Conservation (phyloP, 176 grass and related monocot genomes). For the Phyllostachys edulis region DNA sequence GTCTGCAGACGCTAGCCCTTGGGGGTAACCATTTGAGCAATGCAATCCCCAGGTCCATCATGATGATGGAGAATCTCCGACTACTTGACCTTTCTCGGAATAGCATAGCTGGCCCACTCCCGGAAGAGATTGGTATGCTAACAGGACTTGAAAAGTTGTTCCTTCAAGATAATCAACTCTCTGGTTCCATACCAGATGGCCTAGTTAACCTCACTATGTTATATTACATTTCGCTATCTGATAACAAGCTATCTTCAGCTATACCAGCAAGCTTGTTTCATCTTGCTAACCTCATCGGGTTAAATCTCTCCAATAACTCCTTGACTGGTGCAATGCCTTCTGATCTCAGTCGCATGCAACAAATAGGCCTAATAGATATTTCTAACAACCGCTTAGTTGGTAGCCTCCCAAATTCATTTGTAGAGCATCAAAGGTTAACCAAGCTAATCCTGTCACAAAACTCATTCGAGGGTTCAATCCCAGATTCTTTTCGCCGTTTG, state of each 20-base stretch:
- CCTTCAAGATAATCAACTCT: accelerated
- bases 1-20: accelerated
- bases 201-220: not conserved
- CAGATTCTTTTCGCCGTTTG: not conserved
- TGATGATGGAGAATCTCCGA: not conserved
- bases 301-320: not conserved
- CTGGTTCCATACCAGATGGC: not conserved
- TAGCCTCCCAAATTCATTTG: not conserved
- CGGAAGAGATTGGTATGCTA: not conserved
- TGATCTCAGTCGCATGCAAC: not conserved
- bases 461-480: no score
- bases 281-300: not conserved
- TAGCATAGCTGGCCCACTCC: not conserved
- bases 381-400: not conserved
- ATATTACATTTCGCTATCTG: not conserved
- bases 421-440: not conserved
- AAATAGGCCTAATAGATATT: not conserved
- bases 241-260: not conserved
- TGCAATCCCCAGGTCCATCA: not conserved
- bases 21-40: not conserved
- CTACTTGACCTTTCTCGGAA: accelerated
- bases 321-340: not conserved
- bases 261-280: not conserved
- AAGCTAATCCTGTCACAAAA: not conserved
- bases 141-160: accelerated